A percentile compares a stretch with the other conserved stretches of the same genome.
phyloP scores from a whole-genome alignment of 331 rosid species.

The Malus hybrid region DNA sequence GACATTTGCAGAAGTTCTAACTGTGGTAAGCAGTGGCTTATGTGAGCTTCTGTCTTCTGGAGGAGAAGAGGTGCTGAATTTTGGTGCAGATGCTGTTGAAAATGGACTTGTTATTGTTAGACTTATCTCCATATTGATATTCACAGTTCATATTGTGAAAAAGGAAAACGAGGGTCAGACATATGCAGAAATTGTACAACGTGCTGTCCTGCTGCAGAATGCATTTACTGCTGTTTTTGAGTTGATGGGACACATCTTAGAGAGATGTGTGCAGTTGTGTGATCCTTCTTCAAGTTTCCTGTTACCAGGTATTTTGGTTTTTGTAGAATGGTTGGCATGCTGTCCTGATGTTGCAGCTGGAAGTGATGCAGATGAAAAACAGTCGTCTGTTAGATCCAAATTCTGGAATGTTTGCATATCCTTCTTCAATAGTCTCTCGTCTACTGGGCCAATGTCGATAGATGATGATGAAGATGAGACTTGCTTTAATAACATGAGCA shows the following conservation, averaged over 20 bases:
- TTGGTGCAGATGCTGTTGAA: constrained; percentile 64
- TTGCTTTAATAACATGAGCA: constrained; percentile 80
- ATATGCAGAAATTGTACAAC: constrained; percentile 91
- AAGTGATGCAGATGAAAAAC: constrained; percentile 58
- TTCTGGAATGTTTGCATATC: constrained; percentile 72
- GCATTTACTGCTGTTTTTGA: constrained; percentile 79
- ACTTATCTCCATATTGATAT: constrained; percentile 66
- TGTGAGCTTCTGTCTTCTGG: constrained; percentile 60
- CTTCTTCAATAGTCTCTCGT: constrained; percentile 65
- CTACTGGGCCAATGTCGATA: constrained; percentile 37
- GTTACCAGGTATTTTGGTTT: constrained; percentile 80
- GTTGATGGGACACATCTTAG: constrained; percentile 69
- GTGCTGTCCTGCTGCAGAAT: constrained; percentile 78
- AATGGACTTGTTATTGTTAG: constrained; percentile 65
- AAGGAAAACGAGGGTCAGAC: constrained; percentile 88
- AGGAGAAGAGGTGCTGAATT: constrained; percentile 56
- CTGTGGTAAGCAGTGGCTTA: constrained; percentile 51
- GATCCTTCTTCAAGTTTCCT: constrained; percentile 76
- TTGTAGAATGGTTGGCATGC: constrained; percentile 94
- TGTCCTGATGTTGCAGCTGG: constrained; percentile 62
- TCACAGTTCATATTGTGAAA: constrained; percentile 65
- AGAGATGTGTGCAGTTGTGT: constrained; percentile 58
- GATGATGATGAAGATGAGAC: constrained; percentile 73
- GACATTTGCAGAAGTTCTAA: constrained; percentile 76
- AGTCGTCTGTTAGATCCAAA: constrained; percentile 54